phyloP scores from a whole-genome alignment of 176 grass and related monocot species.

The Aegilops longissima region DNA sequence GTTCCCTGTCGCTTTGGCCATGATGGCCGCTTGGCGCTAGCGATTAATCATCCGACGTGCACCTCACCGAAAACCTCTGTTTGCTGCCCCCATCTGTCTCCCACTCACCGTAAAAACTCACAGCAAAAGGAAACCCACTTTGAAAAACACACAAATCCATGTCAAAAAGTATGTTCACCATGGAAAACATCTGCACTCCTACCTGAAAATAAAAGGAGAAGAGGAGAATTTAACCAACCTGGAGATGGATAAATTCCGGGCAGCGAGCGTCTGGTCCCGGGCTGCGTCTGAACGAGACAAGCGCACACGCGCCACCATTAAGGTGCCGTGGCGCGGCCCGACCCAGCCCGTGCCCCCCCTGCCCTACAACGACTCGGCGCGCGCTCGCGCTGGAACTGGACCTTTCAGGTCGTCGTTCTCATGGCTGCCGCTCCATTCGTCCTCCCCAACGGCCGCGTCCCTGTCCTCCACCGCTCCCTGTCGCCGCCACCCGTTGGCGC shows the following conservation, averaged over 20 bases:
- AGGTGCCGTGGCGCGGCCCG: neutral
- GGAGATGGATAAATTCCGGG: neutral
- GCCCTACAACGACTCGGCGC: conserved; percentile 18
- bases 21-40: conserved; percentile 25
- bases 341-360: neutral
- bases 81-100: conserved; percentile 14
- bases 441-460: conserved; percentile 12
- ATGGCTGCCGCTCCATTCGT: neutral
- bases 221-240: neutral
- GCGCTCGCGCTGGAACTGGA: conserved; percentile 19
- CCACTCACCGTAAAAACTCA: neutral
- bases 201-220: neutral
- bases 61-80: neutral
- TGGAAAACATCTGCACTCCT: neutral
- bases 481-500: neutral
- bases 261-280: conserved; percentile 15
- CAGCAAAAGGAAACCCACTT: neutral
- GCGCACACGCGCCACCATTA: conserved; percentile 16
- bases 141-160: neutral
- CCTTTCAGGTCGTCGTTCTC: conserved; percentile 39
- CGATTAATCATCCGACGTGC: conserved; percentile 17
- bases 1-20: conserved; percentile 8
- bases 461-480: conserved; percentile 4
- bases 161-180: no score
- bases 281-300: conserved; percentile 4